These are phyloP conservation scores for Nothopassalora personata DNA, from an alignment of 2,329 filamentous ascomycete genomes.

Conservation along the genomic window DNA sequence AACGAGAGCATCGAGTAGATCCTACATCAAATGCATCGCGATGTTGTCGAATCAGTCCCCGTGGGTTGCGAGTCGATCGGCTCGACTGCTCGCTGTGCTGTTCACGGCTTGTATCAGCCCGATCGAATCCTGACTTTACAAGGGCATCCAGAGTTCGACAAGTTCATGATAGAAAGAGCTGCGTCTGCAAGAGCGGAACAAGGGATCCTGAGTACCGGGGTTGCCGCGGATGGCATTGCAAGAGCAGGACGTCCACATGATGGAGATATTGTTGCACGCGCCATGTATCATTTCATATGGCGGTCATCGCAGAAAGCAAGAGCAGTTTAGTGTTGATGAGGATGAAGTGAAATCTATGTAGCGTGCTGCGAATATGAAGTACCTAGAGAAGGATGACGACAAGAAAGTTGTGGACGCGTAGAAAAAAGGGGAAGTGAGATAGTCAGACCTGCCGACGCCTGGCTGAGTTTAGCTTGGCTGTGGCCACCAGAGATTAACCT, in stretches of 20 bases:
- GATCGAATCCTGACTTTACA: not conserved
- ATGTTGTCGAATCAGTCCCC: not conserved
- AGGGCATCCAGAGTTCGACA: not conserved
- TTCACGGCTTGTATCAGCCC: not conserved
- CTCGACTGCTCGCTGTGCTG: not conserved
- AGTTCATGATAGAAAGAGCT: not conserved
- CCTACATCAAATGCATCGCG: not conserved
- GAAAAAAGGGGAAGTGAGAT: too few relatives aligned
- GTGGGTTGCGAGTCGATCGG: not conserved
- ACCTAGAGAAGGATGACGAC: too few relatives aligned
- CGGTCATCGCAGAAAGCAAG: not conserved
- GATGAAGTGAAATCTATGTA: too few relatives aligned
- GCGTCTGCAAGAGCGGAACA: not conserved
- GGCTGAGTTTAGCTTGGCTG: too few relatives aligned
- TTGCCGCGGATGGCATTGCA: not conserved
- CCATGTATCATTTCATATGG: not conserved
- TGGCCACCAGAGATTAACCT: too few relatives aligned
- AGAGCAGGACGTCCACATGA: not conserved
- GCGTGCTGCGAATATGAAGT: too few relatives aligned
- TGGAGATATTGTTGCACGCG: not conserved
- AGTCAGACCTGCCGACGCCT: too few relatives aligned
- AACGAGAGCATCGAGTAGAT: not conserved
- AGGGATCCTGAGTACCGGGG: not conserved
- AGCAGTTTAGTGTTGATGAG: too few relatives aligned
- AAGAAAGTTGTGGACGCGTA: too few relatives aligned